A percentile compares a stretch with the other conserved stretches of the same genome.
Conservation (phyloP, 2,329 filamentous ascomycete genomes). For the Colletotrichum trifolii region DNA sequence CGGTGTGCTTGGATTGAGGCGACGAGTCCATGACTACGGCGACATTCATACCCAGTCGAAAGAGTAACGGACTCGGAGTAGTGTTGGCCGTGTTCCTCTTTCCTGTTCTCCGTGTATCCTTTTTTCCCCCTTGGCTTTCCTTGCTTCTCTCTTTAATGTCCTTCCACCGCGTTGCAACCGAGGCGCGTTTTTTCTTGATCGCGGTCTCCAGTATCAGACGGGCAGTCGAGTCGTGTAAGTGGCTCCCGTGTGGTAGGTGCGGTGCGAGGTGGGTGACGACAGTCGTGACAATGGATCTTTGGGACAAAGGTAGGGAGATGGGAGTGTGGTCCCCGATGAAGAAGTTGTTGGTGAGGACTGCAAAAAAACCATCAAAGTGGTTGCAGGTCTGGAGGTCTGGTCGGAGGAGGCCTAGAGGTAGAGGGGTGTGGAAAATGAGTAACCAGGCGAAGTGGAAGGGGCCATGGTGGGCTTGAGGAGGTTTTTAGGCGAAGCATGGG, state of each 20-base stretch:
- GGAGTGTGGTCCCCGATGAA: conserved; percentile 5
- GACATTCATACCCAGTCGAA: conserved; percentile 32
- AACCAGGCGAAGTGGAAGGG: no score
- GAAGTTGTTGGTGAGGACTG: conserved; percentile 12
- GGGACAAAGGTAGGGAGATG: conserved; percentile 11
- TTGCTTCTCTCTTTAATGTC: not conserved
- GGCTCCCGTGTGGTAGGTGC: conserved; percentile 12
- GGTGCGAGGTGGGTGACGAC: conserved; percentile 4
- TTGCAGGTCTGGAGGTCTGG: conserved; percentile 39
- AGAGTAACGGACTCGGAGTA: conserved; percentile 4
- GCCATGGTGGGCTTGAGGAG: no score
- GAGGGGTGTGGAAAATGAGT: no score
- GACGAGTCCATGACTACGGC: conserved; percentile 54
- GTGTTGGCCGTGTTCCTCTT: not conserved
- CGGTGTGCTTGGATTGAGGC: conserved; percentile 46
- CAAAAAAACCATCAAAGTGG: conserved; percentile 30
- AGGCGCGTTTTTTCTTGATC: conserved; percentile 26
- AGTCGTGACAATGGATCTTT: conserved; percentile 13
- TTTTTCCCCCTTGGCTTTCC: not conserved
- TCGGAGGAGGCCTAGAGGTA: conserved; percentile 39
- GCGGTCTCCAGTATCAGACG: conserved; percentile 29
- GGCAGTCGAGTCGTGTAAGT: conserved; percentile 26
- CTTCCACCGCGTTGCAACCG: conserved; percentile 26
- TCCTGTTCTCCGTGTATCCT: not conserved
- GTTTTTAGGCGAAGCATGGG: no score